These are phyloP conservation scores for Skeletonema tropicum DNA, from an alignment of 108 stramenopile species.

Conservation along the genomic window DNA sequence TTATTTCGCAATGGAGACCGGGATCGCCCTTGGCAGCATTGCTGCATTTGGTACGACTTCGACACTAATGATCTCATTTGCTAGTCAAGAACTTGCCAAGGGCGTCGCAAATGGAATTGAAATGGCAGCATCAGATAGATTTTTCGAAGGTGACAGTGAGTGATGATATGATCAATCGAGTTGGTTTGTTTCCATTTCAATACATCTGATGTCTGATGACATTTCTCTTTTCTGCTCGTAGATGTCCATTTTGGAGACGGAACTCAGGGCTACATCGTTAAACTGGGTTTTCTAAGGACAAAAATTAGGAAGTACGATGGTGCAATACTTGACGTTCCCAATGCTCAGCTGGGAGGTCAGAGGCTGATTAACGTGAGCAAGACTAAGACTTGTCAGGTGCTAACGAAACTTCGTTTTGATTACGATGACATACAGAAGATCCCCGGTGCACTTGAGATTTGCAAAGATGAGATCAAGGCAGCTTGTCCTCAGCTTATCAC, in stretches of 20 bases:
- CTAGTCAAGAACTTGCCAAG: conserved; percentile 36
- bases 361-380: conserved; percentile 16
- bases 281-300: conserved; percentile 48
- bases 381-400: background rate
- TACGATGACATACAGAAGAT: conserved; percentile 19
- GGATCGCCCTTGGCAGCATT: conserved; percentile 7
- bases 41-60: conserved; percentile 27
- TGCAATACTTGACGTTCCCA: conserved; percentile 10
- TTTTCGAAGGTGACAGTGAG: conserved; percentile 24
- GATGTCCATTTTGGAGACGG: conserved; percentile 37
- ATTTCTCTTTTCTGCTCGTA: no score
- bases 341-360: conserved; percentile 17
- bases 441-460: conserved; percentile 5
- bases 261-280: conserved; percentile 38
- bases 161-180: no score
- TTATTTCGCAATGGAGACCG: conserved; percentile 23
- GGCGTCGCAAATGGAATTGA: conserved; percentile 22
- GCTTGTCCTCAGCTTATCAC: conserved; percentile 31
- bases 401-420: conserved; percentile 14
- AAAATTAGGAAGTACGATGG: conserved; percentile 18
- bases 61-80: conserved; percentile 21
- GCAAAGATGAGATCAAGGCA: conserved; percentile 26
- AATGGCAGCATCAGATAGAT: conserved; percentile 22
- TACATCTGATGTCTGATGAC: no score
- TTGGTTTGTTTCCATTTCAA: no score